Percentiles rank a stretch among this genome's conserved stretches.
Evolutionary conservation across 331 rosid species (phyloP).

Genomic region (Rosa hybrid): DNA sequence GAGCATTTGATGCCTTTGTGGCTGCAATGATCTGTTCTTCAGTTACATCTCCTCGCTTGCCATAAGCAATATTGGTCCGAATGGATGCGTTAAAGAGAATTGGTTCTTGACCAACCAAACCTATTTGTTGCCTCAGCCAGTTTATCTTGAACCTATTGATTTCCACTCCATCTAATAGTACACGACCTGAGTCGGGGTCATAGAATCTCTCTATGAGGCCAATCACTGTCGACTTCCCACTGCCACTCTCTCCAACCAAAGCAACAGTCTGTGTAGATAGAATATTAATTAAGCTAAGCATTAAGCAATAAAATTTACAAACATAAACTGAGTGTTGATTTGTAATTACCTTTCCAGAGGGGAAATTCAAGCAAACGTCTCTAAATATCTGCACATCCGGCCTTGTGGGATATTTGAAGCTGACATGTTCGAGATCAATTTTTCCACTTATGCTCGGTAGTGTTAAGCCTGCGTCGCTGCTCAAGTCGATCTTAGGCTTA

Average conservation of each 20-base stretch:
- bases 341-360: slow-evolving; percentile 70
- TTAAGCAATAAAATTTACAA: neutral
- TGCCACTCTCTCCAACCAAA: slow-evolving; percentile 94
- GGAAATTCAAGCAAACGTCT: slow-evolving; percentile 59
- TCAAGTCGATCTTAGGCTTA: slow-evolving; percentile 65
- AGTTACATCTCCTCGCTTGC: slow-evolving; percentile 54
- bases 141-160: slow-evolving; percentile 50
- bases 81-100: slow-evolving; percentile 82
- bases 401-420: slow-evolving; percentile 74
- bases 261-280: slow-evolving; percentile 63
- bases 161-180: slow-evolving; percentile 60
- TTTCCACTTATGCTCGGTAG: slow-evolving; percentile 42
- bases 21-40: slow-evolving; percentile 77
- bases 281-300: neutral
- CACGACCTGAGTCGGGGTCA: slow-evolving; percentile 59
- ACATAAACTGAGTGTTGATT: neutral
- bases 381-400: slow-evolving; percentile 70
- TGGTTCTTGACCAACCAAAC: slow-evolving; percentile 92
- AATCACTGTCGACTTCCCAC: slow-evolving; percentile 86
- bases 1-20: slow-evolving; percentile 76
- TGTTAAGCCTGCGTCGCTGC: slow-evolving; percentile 53
- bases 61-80: slow-evolving; percentile 72
- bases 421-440: slow-evolving; percentile 60
- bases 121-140: slow-evolving; percentile 91
- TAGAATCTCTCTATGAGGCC: slow-evolving; percentile 80